Conservation (phyloP, 441 rosid genomes). For the Brassica balearica region DNA sequence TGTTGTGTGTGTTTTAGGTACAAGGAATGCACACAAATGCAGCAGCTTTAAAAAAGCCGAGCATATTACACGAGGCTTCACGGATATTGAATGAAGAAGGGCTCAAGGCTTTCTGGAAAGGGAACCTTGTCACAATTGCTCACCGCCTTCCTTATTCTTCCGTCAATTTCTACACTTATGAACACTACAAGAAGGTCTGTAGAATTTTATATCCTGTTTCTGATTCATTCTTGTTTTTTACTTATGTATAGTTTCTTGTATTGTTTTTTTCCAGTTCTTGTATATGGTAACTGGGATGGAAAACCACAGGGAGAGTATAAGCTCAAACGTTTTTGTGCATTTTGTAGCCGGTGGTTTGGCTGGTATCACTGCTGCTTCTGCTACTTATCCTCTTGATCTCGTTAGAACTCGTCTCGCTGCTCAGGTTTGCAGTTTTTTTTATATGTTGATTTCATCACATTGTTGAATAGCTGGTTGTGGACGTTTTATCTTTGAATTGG, state of each 20-base stretch:
- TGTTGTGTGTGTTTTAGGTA: slow-evolving; percentile 50
- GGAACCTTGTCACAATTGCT: slow-evolving; percentile 89
- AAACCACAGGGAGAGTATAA: slow-evolving; percentile 53
- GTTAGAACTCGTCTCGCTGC: slow-evolving; percentile 97
- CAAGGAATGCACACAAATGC: slow-evolving; percentile 94
- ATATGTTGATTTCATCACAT: not conserved
- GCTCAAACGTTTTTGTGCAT: slow-evolving; percentile 68
- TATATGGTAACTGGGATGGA: slow-evolving; percentile 62
- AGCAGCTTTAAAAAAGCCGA: slow-evolving; percentile 68
- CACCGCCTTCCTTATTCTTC: slow-evolving; percentile 93
- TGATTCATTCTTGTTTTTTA: not conserved
- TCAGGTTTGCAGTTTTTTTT: slow-evolving; percentile 56
- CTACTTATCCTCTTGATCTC: slow-evolving; percentile 94
- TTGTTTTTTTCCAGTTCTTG: slow-evolving; percentile 54
- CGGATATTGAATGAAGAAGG: slow-evolving; percentile 87
- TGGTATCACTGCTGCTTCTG: slow-evolving; percentile 94
- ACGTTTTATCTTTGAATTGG: not conserved
- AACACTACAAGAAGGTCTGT: slow-evolving; percentile 76
- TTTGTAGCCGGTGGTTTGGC: slow-evolving; percentile 92
- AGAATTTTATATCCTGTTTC: not conserved
- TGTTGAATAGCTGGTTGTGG: too few species aligned
- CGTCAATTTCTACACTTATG: slow-evolving; percentile 85
- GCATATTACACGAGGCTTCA: slow-evolving; percentile 91
- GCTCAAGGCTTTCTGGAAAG: slow-evolving; percentile 90
- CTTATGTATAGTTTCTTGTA: slow-evolving; percentile 15